Evolutionary conservation across 208 protist species (phyloP).

Genomic region (Porcisia hertigi): DNA sequence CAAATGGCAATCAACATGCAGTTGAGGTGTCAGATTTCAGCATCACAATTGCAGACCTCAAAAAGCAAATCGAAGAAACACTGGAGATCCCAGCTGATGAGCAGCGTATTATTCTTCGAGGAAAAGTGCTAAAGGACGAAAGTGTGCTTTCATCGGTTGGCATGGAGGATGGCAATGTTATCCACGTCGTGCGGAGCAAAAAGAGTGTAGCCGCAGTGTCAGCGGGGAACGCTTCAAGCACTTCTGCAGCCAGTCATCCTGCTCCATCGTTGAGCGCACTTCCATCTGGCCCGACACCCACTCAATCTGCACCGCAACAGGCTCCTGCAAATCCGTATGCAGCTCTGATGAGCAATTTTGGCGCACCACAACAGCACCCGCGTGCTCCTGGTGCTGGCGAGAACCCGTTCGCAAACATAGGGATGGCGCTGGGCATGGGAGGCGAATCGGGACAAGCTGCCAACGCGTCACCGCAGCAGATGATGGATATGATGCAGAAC

Average conservation of each 20-base stretch:
- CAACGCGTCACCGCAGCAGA: conserved; percentile 14
- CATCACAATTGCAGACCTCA: conserved; percentile 75
- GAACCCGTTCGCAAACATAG: conserved; percentile 28
- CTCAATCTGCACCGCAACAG: conserved; percentile 5
- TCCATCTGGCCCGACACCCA: background rate
- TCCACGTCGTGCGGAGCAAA: conserved; percentile 88
- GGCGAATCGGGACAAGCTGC: conserved; percentile 13
- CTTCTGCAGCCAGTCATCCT: conserved; percentile 9
- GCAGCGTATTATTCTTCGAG: conserved; percentile 82
- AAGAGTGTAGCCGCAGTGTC: conserved; percentile 28
- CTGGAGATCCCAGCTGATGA: conserved; percentile 79
- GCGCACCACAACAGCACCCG: conserved; percentile 23
- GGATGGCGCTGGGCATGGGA: conserved; percentile 23
- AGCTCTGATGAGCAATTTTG: conserved; percentile 51
- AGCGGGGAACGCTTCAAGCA: conserved; percentile 4
- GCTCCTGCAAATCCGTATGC: conserved; percentile 66
- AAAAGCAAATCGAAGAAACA: conserved; percentile 43
- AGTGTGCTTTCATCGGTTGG: conserved; percentile 73
- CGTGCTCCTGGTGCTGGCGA: conserved; percentile 1
- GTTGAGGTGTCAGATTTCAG: conserved; percentile 76
- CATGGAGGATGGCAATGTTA: conserved; percentile 73
- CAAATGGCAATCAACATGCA: conserved; percentile 68
- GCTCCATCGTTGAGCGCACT: conserved; percentile 11
- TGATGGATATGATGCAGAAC: conserved; percentile 66
- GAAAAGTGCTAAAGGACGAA: conserved; percentile 87